These are phyloP conservation scores for Ophiognomonia clavigignenti-juglandacearum DNA, from an alignment of 2,329 filamentous ascomycete species.

Conservation along the genomic window DNA sequence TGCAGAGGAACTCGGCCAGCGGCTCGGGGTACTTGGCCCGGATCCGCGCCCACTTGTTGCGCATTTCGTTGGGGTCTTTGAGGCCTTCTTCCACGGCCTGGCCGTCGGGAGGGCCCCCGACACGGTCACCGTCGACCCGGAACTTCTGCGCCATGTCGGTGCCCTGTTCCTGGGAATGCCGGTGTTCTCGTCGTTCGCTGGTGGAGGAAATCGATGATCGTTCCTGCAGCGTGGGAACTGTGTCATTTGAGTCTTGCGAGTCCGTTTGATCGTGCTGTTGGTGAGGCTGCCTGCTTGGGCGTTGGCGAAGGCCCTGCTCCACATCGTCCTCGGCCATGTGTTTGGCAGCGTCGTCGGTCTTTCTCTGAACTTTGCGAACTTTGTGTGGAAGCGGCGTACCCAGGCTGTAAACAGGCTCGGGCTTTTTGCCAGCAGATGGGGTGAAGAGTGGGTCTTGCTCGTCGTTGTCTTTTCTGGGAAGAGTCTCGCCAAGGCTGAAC, in stretches of 20 bases:
- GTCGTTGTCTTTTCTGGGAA: constrained; percentile 17
- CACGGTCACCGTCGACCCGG: constrained; percentile 22
- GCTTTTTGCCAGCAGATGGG: not conserved
- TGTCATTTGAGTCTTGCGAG: not conserved
- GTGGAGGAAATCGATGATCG: not conserved
- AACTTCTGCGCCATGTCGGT: constrained; percentile 16
- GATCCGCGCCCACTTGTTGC: constrained; percentile 25
- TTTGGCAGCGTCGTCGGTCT: not conserved
- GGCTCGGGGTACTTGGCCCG: constrained; percentile 25
- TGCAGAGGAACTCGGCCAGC: constrained; percentile 24
- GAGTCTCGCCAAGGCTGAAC: constrained; percentile 21
- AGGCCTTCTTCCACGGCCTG: constrained; percentile 18
- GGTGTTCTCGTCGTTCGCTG: constrained; percentile 4
- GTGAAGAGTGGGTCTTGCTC: not conserved
- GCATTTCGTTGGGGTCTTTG: constrained; percentile 19
- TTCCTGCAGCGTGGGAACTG: too few relatives aligned
- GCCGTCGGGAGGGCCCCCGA: constrained; percentile 18
- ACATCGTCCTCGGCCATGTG: constrained; percentile 5
- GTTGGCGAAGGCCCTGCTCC: constrained; percentile 7
- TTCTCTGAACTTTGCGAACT: constrained; percentile 9
- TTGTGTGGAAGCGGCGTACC: constrained; percentile 20
- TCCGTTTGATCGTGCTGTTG: constrained; percentile 1
- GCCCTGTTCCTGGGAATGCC: constrained; percentile 13
- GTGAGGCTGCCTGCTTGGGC: constrained; percentile 3
- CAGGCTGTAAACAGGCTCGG: constrained; percentile 22